Percentiles rank a stretch among this genome's conserved stretches.
phyloP scores from a whole-genome alignment of 768 basidiomycete genomes.

The Lepiota subincarnata region DNA sequence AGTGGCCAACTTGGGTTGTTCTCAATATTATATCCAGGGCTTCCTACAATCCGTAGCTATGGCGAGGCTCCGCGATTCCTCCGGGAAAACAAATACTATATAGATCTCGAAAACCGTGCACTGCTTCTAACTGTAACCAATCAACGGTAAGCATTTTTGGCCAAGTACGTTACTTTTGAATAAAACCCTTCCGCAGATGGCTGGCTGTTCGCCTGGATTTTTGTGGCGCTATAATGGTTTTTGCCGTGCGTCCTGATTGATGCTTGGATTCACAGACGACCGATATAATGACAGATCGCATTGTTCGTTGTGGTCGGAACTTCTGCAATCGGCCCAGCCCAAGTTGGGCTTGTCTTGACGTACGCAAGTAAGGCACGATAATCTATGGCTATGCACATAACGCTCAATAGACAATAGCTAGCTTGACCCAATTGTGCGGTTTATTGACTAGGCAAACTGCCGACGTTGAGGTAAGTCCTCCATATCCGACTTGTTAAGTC shows the following conservation, averaged over 20 bases:
- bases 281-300: conserved; percentile 43
- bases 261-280: neutral
- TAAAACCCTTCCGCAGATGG: conserved; percentile 39
- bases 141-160: conserved; percentile 40
- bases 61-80: conserved; percentile 61
- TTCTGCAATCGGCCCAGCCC: conserved; percentile 56
- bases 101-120: conserved; percentile 74
- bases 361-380: conserved; percentile 43
- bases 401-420: conserved; percentile 27
- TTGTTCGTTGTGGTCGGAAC: conserved; percentile 58
- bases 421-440: conserved; percentile 48
- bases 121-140: conserved; percentile 62
- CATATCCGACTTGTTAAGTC: neutral
- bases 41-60: conserved; percentile 71
- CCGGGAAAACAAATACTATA: conserved; percentile 56
- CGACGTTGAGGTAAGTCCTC: conserved; percentile 54
- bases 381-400: neutral
- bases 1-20: neutral
- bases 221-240: conserved; percentile 56
- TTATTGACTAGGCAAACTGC: conserved; percentile 56
- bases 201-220: conserved; percentile 69
- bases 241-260: conserved; percentile 35
- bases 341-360: conserved; percentile 70
- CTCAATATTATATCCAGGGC: conserved; percentile 26
- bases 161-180: neutral